Base-by-base conservation (phyloP, 257 asterid genomes). In the Penstemon eatonii region DNA sequence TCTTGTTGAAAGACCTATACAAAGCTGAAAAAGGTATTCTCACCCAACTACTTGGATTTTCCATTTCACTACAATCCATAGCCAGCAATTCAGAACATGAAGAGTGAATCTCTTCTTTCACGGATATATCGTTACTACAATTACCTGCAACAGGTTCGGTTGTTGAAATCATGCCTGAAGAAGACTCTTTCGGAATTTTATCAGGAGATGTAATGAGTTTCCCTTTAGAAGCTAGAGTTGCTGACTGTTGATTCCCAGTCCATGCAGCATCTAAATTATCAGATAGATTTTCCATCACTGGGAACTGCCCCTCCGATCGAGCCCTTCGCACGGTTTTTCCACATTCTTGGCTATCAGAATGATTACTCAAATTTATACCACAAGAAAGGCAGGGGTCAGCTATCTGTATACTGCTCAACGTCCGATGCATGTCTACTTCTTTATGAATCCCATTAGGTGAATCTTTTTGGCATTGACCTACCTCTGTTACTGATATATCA, bases 291-390 rank as follows among this genome's bases (percentile, higher is more conserved):
- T 85, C 89, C 67, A 73, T 78, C 13, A 44, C 69, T 0, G 79
- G 84, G 66, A 84, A 77, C 62, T 81, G 84, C 61, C 87, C 96
- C 69, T 74, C 96, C 52, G 96, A 86, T 58, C 70, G 85, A 70
- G 80, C 86, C 69, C 86, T 75, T 65, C 85, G 84, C 53, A 89
- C 86, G 51, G 72, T 65, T 76, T 75, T 82, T 44, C 77, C 77
- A 66, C 36, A 63, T 68, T 78, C 79, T 63, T 36, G 80, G 61
- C 19, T 49, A 63, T 70, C 71, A 39, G 80, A 65, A 50, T 73
- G 77, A 62, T 67, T 73, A 73, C 65, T 72, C 66, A 71, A 66
- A 75, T 71, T 56, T 63, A 79, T 13, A 56, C 67, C 81, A 72
- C 78, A 65, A 73, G 82, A 70, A 73, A 49, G 73, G 73, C 51